Percentiles rank a stretch among this genome's conserved stretches.
Evolutionary conservation across 345 rosid genomes (phyloP).

Genomic region (Lepidium sativum): DNA sequence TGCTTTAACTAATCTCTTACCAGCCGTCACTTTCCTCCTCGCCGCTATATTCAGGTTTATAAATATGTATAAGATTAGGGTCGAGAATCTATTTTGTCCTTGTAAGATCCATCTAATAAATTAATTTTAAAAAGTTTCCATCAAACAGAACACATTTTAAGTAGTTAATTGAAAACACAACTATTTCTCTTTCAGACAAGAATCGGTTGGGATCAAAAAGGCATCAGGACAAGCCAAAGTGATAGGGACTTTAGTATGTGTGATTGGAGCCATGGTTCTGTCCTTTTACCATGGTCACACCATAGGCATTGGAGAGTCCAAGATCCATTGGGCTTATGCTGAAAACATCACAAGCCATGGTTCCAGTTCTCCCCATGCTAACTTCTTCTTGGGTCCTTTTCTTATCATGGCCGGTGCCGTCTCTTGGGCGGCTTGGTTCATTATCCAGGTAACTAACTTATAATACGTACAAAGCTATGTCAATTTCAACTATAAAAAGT

Average conservation of each 20-base stretch:
- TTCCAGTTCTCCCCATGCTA: constrained; percentile 25
- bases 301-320: constrained; percentile 48
- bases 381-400: constrained; percentile 53
- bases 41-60: constrained; percentile 61
- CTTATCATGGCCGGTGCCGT: constrained; percentile 47
- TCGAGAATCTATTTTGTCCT: too few species aligned
- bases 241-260: constrained; percentile 65
- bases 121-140: not conserved
- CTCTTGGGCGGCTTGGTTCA: constrained; percentile 73
- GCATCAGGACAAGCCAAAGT: constrained; percentile 72
- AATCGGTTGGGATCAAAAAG: constrained; percentile 47
- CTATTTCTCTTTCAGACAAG: constrained; percentile 47
- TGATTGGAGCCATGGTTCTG: constrained; percentile 85
- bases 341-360: constrained; percentile 22
- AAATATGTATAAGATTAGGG: not conserved
- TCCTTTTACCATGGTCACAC: constrained; percentile 75
- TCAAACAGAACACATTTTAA: not conserved
- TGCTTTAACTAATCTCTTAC: constrained; percentile 68
- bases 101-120: too few species aligned
- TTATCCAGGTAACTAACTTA: constrained; percentile 52
- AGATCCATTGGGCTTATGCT: constrained; percentile 71
- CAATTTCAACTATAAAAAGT: not conserved
- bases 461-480: not conserved
- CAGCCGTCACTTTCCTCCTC: constrained; percentile 68
- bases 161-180: not conserved